These are phyloP conservation scores for Entonaema liquescens DNA, from an alignment of 495 filamentous ascomycete genomes.

Conservation along the genomic window DNA sequence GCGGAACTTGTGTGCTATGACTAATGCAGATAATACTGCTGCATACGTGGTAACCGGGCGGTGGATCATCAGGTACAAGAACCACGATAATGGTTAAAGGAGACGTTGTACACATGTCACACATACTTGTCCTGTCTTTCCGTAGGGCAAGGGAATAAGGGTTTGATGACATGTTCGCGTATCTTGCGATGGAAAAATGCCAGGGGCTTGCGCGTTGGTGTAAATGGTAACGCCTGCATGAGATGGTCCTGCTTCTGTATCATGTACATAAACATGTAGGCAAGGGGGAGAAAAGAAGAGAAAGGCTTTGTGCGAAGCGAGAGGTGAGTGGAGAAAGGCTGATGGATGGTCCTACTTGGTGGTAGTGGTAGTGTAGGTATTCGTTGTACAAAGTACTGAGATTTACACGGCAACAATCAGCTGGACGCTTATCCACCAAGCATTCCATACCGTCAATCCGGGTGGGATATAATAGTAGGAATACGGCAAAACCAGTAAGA, in stretches of 20 bases:
- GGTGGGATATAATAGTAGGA: slow-evolving; percentile 34
- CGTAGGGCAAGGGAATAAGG: slow-evolving; percentile 35
- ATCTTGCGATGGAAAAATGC: slow-evolving; percentile 20
- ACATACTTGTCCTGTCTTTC: slow-evolving; percentile 25
- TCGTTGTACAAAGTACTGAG: slow-evolving; percentile 8
- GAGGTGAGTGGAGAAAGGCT: slow-evolving; percentile 31
- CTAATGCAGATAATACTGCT: slow-evolving; percentile 39
- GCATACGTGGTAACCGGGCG: slow-evolving; percentile 40
- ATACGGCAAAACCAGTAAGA: slow-evolving; percentile 40
- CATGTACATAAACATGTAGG: neutral
- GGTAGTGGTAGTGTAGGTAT: slow-evolving; percentile 12
- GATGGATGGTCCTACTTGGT: no score
- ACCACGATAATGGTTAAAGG: slow-evolving; percentile 41
- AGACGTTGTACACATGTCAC: slow-evolving; percentile 18
- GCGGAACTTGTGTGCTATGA: slow-evolving; percentile 33
- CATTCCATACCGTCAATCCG: slow-evolving; percentile 8
- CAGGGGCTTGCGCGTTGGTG: slow-evolving; percentile 20
- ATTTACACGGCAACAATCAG: slow-evolving; percentile 29
- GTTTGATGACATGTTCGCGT: slow-evolving; percentile 34
- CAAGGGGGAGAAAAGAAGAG: slow-evolving; percentile 18
- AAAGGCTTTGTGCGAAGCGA: slow-evolving; percentile 27
- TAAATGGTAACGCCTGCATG: slow-evolving; percentile 19
- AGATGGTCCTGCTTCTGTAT: slow-evolving; percentile 5
- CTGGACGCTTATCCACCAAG: slow-evolving; percentile 27
- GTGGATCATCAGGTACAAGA: slow-evolving; percentile 45